A percentile compares a stretch with the other conserved stretches of the same genome.
Conservation (phyloP, 1,139 yeast genomes). For the Debaryomyces sp. region DNA sequence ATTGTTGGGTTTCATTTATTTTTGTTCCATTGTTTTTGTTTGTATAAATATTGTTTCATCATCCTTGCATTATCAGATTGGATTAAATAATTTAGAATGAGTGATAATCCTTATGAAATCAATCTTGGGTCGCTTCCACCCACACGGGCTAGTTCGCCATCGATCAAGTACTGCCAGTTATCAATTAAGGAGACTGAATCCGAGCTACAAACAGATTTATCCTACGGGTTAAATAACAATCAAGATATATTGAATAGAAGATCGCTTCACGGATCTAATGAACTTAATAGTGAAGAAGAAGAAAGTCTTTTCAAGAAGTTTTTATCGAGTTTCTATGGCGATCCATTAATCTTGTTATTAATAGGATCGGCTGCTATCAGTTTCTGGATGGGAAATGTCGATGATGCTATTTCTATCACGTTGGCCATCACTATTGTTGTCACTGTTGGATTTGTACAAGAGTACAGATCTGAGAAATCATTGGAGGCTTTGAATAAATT, state of each 20-base stretch:
- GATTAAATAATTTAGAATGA: constrained; percentile 20
- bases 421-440: constrained; percentile 89
- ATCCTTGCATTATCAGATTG: constrained; percentile 4
- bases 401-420: constrained; percentile 88
- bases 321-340: constrained; percentile 77
- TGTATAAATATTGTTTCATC: constrained; percentile 1
- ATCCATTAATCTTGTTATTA: constrained; percentile 82
- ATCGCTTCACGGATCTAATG: constrained; percentile 76
- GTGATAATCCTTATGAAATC: constrained; percentile 35
- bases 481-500: constrained; percentile 86
- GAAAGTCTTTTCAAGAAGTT: constrained; percentile 74
- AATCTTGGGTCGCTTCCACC: constrained; percentile 19
- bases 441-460: constrained; percentile 95
- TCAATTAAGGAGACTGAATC: constrained; percentile 62
- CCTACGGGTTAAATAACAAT: constrained; percentile 60
- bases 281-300: constrained; percentile 71
- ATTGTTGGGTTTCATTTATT: background rate
- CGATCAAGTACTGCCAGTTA: constrained; percentile 57
- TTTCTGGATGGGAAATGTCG: constrained; percentile 88
- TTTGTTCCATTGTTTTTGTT: constrained; percentile 1
- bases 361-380: constrained; percentile 87
- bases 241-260: constrained; percentile 76
- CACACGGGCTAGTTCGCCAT: constrained; percentile 37
- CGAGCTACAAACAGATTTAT: constrained; percentile 62
- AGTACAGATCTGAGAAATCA: constrained; percentile 90